Evolutionary conservation across 768 basidiomycete genomes (phyloP), one percentile per base, ranked within the genome.

Genomic region (Hydnomerulius pinastri): DNA sequence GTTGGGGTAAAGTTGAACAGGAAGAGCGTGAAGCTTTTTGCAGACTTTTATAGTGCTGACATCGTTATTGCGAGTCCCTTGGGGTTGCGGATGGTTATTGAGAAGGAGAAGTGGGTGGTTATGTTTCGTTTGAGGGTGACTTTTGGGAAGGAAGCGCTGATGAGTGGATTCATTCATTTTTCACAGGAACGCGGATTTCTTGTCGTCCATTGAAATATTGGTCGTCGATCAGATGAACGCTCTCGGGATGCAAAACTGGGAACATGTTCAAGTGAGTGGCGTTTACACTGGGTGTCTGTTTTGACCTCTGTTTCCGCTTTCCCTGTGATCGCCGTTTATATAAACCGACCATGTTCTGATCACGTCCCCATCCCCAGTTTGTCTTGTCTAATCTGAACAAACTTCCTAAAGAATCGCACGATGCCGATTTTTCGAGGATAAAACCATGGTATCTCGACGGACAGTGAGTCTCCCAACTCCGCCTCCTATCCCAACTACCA

Each of bases 231-330:
- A 97, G 62, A 76, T 92, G 75, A 93, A 98, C 67, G 87, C 87
- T 3, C 79, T 98, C 59, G 80, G 83, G 4, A 98, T 98, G 97
- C 97, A 98, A 72, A 99, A 99, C 61, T 99, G 97, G 97, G 94
- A 98, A 32, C 97, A 98, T 62, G 79, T 95, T 17, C 91, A 97
- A 78, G 95, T 92, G 63, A 29, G 76, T 61, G 15, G 12, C 4
- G 7, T 24, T 44, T 43, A 47, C 6, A 50, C 21, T 13, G n/a
- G 43, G 30, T 20, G 6, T 13, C 1, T 33, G 4, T 27, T 15
- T 40, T 41, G 21, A 10, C 6, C 8, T 13, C n/a, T n/a, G n/a
- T n/a, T n/a, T n/a, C n/a, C n/a, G n/a, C n/a, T n/a, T n/a, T n/a
- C n/a, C n/a, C n/a, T n/a, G n/a, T n/a, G n/a, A n/a, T n/a, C n/a